Evolutionary conservation across 139 green algal species (phyloP).

Genomic region (Pedinophyceae sp.): DNA sequence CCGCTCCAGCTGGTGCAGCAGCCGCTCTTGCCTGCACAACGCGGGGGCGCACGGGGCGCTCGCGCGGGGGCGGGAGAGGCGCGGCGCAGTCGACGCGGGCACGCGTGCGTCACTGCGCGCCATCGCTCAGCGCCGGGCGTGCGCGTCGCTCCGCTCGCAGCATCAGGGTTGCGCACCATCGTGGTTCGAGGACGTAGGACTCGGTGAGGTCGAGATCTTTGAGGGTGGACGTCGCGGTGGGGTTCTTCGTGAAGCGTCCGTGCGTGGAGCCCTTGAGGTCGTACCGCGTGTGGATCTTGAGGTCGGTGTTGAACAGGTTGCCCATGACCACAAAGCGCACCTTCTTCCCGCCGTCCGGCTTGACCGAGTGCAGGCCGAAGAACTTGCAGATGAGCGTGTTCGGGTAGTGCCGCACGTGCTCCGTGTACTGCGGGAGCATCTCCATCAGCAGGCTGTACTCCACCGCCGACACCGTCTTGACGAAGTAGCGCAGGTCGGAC

Average conservation of each 20-base stretch:
- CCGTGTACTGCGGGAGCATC: slow-evolving; percentile 64
- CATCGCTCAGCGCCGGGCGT: too few relatives aligned
- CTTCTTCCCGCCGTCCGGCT: slow-evolving; percentile 48
- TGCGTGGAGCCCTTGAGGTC: slow-evolving; percentile 85
- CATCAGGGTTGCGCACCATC: too few relatives aligned
- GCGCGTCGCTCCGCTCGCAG: too few relatives aligned
- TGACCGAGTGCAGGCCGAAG: slow-evolving; percentile 72
- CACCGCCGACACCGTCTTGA: slow-evolving; percentile 54
- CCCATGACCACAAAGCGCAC: slow-evolving; percentile 91
- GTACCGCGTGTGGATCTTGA: slow-evolving; percentile 73
- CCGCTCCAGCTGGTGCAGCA: slow-evolving; percentile 36
- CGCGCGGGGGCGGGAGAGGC: too few relatives aligned
- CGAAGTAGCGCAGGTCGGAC: slow-evolving; percentile 54
- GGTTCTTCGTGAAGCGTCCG: slow-evolving; percentile 27
- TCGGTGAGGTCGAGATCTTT: slow-evolving; percentile 74
- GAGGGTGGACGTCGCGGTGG: slow-evolving; percentile 14
- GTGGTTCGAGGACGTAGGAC: slow-evolving; percentile 25
- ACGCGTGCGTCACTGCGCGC: too few relatives aligned
- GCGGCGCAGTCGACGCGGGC: too few relatives aligned
- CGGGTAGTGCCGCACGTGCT: slow-evolving; percentile 42
- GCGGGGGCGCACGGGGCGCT: too few relatives aligned
- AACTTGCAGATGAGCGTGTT: slow-evolving; percentile 76
- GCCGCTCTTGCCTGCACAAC: slow-evolving; percentile 8
- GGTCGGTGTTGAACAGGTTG: slow-evolving; percentile 78
- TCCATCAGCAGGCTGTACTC: slow-evolving; percentile 59